Evolutionary conservation across 202 grass and related monocot species (phyloP).

Genomic region (Hordeum pubiflorum): DNA sequence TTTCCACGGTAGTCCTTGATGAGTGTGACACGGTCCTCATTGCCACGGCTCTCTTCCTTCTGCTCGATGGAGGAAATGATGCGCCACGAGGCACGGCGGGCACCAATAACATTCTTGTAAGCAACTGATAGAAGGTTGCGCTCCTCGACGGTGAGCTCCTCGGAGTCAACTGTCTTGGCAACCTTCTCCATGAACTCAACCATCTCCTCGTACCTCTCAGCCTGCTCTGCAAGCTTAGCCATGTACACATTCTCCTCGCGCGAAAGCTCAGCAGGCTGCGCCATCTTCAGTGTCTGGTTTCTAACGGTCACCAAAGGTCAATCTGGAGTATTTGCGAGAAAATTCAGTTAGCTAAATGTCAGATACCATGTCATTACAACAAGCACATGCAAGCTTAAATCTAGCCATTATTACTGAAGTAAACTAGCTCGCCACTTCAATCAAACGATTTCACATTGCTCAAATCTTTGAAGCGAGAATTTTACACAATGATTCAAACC

Average conservation of each 20-base stretch:
- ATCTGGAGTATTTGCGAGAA: constrained; percentile 1
- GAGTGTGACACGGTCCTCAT: constrained; percentile 46
- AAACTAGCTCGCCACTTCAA: background rate
- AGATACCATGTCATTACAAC: background rate
- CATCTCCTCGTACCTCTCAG: constrained; percentile 75
- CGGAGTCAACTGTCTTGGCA: constrained; percentile 41
- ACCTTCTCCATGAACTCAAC: constrained; percentile 67
- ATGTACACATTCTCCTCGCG: constrained; percentile 72
- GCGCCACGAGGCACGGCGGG: constrained; percentile 45
- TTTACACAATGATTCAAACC: background rate
- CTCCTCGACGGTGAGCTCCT: constrained; percentile 57
- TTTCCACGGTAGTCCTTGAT: constrained; percentile 53
- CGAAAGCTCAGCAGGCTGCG: constrained; percentile 47
- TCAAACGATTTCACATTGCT: background rate
- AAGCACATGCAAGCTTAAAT: background rate
- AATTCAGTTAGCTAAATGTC: background rate
- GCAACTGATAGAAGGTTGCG: constrained; percentile 63
- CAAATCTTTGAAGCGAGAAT: background rate
- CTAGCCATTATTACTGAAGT: background rate
- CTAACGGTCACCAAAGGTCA: background rate
- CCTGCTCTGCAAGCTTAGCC: constrained; percentile 72
- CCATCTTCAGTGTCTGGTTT: constrained; percentile 44
- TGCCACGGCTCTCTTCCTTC: constrained; percentile 64
- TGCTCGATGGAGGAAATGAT: constrained; percentile 76
- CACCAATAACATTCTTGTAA: constrained; percentile 68